Evolutionary conservation across 2,329 filamentous ascomycete species (phyloP).

Genomic region (Penicillium sclerotigenum): DNA sequence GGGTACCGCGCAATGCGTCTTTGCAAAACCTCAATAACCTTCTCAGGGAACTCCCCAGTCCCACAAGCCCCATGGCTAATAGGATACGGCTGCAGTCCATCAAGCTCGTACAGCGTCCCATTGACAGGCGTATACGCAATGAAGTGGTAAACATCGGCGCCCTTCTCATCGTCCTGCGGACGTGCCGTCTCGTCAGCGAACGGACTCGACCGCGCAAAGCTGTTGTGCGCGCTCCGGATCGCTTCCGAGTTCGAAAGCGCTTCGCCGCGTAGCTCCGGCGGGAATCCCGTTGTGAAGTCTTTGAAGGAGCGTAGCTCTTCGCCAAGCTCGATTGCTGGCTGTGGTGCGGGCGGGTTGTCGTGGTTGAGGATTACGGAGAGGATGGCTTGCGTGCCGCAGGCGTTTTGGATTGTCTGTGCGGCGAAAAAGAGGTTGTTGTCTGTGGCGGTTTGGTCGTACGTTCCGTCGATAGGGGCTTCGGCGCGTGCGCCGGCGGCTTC

Average conservation of each 20-base stretch:
- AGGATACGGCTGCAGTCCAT: conserved; percentile 88
- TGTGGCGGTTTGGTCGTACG: conserved; percentile 71
- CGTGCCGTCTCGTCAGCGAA: conserved; percentile 89
- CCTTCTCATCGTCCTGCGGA: conserved; percentile 66
- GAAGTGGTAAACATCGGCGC: conserved; percentile 85
- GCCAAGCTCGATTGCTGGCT: conserved; percentile 64
- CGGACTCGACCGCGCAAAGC: conserved; percentile 81
- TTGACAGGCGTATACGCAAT: conserved; percentile 86
- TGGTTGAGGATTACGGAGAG: conserved; percentile 90
- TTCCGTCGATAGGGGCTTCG: conserved; percentile 72
- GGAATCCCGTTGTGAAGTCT: conserved; percentile 82
- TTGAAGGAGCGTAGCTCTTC: conserved; percentile 70
- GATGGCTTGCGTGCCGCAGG: conserved; percentile 93
- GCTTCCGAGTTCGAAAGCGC: conserved; percentile 67
- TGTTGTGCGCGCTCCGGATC: conserved; percentile 80
- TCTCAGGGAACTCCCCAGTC: conserved; percentile 68
- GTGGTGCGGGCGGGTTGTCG: conserved; percentile 36
- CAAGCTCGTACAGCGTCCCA: conserved; percentile 84
- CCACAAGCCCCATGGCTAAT: conserved; percentile 80
- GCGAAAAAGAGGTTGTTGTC: conserved; percentile 82
- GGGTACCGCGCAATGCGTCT: conserved; percentile 82
- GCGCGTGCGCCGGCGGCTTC: conserved; percentile 63
- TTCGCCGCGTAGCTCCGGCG: conserved; percentile 69
- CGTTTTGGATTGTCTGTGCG: conserved; percentile 96
- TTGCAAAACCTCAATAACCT: conserved; percentile 83